These are phyloP conservation scores for Irpex sp. DNA, from an alignment of 1,284 basidiomycete species.

Conservation along the genomic window DNA sequence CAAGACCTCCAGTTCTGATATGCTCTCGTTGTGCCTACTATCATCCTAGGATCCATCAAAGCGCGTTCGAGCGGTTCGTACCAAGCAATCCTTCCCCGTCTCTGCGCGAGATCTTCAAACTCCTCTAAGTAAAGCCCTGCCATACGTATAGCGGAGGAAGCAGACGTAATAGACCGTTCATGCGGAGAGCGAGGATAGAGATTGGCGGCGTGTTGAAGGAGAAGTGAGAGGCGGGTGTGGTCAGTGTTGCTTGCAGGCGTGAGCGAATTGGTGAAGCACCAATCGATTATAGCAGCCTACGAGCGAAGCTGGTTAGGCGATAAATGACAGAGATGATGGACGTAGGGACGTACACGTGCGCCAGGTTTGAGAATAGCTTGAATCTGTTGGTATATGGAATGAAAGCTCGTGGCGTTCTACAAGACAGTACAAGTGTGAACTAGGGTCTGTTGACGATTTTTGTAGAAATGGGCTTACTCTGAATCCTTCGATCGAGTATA, in stretches of 20 bases:
- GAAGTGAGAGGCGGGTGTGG: conserved; percentile 91
- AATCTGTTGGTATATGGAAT: neutral
- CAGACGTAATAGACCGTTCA: conserved; percentile 81
- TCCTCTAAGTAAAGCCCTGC: conserved; percentile 90
- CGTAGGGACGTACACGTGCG: conserved; percentile 36
- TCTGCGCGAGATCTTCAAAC: conserved; percentile 93
- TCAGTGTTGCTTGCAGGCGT: conserved; percentile 66
- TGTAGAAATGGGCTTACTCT: neutral
- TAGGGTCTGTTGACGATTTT: neutral
- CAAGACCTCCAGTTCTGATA: neutral
- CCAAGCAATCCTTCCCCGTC: conserved; percentile 82
- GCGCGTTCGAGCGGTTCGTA: conserved; percentile 85
- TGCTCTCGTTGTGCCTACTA: neutral
- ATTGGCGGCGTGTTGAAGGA: conserved; percentile 90
- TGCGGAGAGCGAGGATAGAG: conserved; percentile 65
- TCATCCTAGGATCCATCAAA: neutral
- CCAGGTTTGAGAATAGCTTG: neutral
- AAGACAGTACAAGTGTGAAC: neutral
- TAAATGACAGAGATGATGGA: neutral
- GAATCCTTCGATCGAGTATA: neutral
- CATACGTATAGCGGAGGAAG: conserved; percentile 74
- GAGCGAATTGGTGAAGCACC: conserved; percentile 97
- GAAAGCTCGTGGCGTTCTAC: neutral
- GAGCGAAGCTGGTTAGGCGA: conserved; percentile 6
- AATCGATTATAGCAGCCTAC: conserved; percentile 96